These are phyloP conservation scores for Schizopora paradoxa DNA, from an alignment of 1,284 basidiomycete genomes.

Conservation along the genomic window DNA sequence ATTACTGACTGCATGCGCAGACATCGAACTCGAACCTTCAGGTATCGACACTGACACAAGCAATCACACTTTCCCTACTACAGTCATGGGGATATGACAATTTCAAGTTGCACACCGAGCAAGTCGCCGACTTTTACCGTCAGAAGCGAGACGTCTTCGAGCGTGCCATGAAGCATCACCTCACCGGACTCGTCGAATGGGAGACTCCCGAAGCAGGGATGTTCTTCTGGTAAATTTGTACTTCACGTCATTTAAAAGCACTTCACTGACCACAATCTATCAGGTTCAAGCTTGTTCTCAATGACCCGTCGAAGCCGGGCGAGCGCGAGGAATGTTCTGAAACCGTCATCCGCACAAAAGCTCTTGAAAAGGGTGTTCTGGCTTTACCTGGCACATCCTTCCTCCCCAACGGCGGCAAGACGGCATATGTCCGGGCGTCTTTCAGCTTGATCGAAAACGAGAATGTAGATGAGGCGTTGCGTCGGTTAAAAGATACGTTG, in stretches of 20 bases:
- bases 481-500: constrained; percentile 61
- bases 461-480: constrained; percentile 71
- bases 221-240: constrained; percentile 73
- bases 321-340: constrained; percentile 65
- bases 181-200: constrained; percentile 81
- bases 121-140: constrained; percentile 77
- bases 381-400: constrained; percentile 83
- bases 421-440: constrained; percentile 72
- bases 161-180: constrained; percentile 64
- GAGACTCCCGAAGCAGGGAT: constrained; percentile 82
- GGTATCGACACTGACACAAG: constrained; percentile 73
- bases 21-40: constrained; percentile 77
- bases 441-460: constrained; percentile 73
- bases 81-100: constrained; percentile 75
- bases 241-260: constrained; percentile 11
- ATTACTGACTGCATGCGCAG: constrained; percentile 29
- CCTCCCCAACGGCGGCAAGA: constrained; percentile 62
- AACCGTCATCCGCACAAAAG: constrained; percentile 72
- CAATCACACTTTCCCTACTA: constrained; percentile 66
- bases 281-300: constrained; percentile 65
- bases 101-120: constrained; percentile 68
- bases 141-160: constrained; percentile 80
- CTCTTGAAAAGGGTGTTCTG: constrained; percentile 78
- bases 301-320: constrained; percentile 22
- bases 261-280: constrained; percentile 12